Evolutionary conservation across 176 grass and related monocot species (phyloP).

Genomic region (Typha latifolia): DNA sequence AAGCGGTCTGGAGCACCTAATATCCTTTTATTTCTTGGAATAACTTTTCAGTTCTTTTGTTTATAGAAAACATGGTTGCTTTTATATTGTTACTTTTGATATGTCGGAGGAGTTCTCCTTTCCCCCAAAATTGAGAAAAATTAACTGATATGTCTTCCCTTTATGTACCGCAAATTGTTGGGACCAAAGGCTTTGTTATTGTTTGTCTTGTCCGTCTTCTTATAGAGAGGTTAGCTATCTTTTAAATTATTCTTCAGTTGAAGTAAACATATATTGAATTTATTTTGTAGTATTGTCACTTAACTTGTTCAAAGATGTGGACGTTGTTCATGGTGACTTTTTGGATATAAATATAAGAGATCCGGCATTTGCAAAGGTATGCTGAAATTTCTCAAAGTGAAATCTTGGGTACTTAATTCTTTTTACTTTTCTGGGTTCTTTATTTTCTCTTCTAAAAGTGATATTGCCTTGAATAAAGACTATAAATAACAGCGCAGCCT

Average conservation of each 20-base stretch:
- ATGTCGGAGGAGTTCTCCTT: not conserved
- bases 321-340: constrained; percentile 66
- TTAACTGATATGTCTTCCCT: too few relatives aligned
- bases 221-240: not conserved
- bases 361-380: constrained; percentile 58
- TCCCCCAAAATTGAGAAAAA: not conserved
- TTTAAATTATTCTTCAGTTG: not conserved
- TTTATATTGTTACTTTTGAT: not conserved
- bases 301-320: constrained; percentile 54
- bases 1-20: constrained; percentile 79
- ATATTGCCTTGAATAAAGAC: not conserved
- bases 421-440: constrained; percentile 3
- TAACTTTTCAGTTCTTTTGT: not conserved
- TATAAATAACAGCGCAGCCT: not conserved
- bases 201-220: too few relatives aligned
- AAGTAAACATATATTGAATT: not conserved
- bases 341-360: constrained; percentile 52
- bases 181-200: too few relatives aligned
- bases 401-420: not conserved
- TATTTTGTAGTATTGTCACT: constrained; percentile 14
- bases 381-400: too few relatives aligned
- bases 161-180: too few relatives aligned
- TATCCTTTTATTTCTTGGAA: constrained; percentile 44
- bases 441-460: not conserved
- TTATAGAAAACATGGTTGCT: not conserved